Percentiles rank a stretch among this genome's conserved stretches.
Conservation (phyloP, 2,329 filamentous ascomycete species). For the Calonectria pteridis region DNA sequence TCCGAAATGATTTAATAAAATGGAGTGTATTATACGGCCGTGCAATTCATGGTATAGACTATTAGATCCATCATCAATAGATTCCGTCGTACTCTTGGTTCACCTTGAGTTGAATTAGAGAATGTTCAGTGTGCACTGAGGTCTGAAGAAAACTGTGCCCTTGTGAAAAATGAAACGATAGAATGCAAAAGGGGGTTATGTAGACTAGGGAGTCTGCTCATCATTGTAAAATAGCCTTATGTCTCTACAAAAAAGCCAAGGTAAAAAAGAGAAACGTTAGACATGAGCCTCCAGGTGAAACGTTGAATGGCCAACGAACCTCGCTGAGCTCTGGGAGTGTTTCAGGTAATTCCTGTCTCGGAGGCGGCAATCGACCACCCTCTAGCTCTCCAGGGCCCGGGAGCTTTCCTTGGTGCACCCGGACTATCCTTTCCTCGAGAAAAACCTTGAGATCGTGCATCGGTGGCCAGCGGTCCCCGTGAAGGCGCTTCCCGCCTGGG, state of each 20-base stretch:
- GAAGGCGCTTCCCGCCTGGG: not conserved
- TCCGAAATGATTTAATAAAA: not conserved
- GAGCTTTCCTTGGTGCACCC: not conserved
- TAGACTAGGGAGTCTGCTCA: not conserved
- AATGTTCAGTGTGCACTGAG: not conserved
- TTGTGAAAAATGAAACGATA: not conserved
- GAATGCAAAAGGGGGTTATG: too few relatives aligned
- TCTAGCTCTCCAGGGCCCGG: not conserved
- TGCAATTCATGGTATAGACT: not conserved
- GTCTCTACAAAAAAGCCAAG: not conserved
- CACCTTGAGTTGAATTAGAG: not conserved
- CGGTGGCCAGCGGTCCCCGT: not conserved
- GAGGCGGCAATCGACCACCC: not conserved
- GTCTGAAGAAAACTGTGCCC: not conserved
- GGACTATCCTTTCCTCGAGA: not conserved
- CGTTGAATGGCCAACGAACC: not conserved
- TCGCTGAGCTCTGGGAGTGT: not conserved
- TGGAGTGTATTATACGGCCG: not conserved
- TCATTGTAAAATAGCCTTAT: not conserved
- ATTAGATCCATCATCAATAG: not conserved
- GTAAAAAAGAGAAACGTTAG: not conserved
- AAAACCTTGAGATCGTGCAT: not conserved
- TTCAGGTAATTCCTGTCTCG: not conserved
- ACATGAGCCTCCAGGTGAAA: not conserved
- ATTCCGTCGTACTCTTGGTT: not conserved